Evolutionary conservation across 106 monocot species (phyloP).

Genomic region (Acorus gramineus): DNA sequence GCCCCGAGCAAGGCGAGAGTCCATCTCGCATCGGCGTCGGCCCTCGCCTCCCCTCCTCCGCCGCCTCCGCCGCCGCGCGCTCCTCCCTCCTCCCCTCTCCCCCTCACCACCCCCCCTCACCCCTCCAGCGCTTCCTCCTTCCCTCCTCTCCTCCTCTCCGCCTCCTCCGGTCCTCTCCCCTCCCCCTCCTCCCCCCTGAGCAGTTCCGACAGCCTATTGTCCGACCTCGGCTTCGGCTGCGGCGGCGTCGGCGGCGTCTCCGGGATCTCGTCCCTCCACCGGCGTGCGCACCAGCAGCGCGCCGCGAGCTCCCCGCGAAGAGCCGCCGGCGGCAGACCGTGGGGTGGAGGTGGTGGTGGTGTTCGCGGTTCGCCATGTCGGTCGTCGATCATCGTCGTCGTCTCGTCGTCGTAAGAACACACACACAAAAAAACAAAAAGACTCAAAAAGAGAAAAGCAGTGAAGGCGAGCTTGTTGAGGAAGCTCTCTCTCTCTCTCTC

Average conservation of each 20-base stretch:
- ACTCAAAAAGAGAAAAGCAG: too few species aligned
- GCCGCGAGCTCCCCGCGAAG: slow-evolving; percentile 48
- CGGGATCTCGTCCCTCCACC: neutral
- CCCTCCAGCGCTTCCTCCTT: slow-evolving; percentile 36
- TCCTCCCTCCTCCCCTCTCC: neutral
- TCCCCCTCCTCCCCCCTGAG: slow-evolving; percentile 17
- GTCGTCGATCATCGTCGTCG: too few species aligned
- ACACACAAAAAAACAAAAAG: too few species aligned
- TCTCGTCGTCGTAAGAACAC: too few species aligned
- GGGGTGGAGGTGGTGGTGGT: slow-evolving; percentile 1
- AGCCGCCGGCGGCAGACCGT: slow-evolving; percentile 47
- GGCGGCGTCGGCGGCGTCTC: neutral
- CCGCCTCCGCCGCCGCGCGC: slow-evolving; percentile 22
- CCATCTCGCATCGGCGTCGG: slow-evolving; percentile 45
- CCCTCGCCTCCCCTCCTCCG: slow-evolving; percentile 55
- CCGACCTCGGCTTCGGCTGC: neutral
- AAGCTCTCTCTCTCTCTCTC: too few species aligned
- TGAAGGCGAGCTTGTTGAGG: too few species aligned
- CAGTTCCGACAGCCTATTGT: slow-evolving; percentile 34
- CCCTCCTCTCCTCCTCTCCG: slow-evolving; percentile 18
- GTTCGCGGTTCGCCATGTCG: slow-evolving; percentile 28
- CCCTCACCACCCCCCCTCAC: slow-evolving; percentile 34
- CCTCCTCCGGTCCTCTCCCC: slow-evolving; percentile 13
- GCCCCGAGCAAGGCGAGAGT: slow-evolving; percentile 65
- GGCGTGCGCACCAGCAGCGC: slow-evolving; percentile 17